These are phyloP conservation scores for Arthrobotrys iridis DNA, from an alignment of 2,329 filamentous ascomycete genomes.

Conservation along the genomic window DNA sequence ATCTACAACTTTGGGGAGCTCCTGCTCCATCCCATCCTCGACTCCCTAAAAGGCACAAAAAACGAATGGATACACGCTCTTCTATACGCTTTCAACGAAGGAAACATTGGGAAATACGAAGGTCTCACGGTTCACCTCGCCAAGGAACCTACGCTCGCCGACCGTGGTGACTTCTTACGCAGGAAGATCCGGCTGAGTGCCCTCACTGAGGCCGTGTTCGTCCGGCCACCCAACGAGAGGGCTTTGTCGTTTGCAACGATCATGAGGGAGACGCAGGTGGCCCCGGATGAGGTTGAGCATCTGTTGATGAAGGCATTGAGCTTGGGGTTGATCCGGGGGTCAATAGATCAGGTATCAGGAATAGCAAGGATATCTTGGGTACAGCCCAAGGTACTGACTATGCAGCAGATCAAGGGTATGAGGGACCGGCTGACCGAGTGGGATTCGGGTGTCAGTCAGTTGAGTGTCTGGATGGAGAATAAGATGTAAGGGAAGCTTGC, in stretches of 20 bases:
- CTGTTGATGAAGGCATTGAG: constrained; percentile 99
- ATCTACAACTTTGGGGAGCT: constrained; percentile 99
- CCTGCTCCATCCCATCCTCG: constrained; percentile 94
- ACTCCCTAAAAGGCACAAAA: constrained; percentile 77
- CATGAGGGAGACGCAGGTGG: constrained; percentile 89
- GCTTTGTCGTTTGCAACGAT: constrained; percentile 93
- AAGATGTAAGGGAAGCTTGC: constrained; percentile 50
- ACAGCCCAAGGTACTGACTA: constrained; percentile 96
- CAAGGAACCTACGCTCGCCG: constrained; percentile 79
- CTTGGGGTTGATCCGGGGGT: constrained; percentile 85
- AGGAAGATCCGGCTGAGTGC: constrained; percentile 98
- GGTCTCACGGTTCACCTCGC: constrained; percentile 81
- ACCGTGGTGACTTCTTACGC: constrained; percentile 84
- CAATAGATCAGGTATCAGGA: constrained; percentile 94
- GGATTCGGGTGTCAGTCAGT: constrained; percentile 93
- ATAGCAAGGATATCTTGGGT: constrained; percentile 98
- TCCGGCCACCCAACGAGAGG: constrained; percentile 91
- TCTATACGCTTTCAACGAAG: constrained; percentile 97
- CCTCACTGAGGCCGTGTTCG: constrained; percentile 94
- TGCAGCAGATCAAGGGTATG: constrained; percentile 95
- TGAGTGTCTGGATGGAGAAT: constrained; percentile 63
- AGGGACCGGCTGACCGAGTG: constrained; percentile 86
- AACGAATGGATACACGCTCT: constrained; percentile 91
- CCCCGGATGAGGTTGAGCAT: constrained; percentile 92
- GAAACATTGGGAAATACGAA: constrained; percentile 88